These are phyloP conservation scores for Lecanicillium sp. DNA, from an alignment of 2,329 filamentous ascomycete species.

Conservation along the genomic window DNA sequence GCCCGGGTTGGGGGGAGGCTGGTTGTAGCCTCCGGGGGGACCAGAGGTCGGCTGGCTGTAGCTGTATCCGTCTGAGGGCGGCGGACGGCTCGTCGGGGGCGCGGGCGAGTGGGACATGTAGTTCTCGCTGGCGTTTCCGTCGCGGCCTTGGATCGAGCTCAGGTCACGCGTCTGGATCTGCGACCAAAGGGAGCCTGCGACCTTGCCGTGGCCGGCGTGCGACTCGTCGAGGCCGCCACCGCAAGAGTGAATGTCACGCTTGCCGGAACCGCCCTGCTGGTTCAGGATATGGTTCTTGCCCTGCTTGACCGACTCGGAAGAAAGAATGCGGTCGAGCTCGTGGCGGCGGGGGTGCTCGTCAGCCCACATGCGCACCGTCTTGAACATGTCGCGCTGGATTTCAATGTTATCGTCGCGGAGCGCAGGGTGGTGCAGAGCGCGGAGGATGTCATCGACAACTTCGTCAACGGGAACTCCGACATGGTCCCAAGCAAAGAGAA, in stretches of 20 bases:
- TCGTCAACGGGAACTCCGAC: slow-evolving; percentile 75
- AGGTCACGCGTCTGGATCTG: slow-evolving; percentile 56
- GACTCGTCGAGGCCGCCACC: slow-evolving; percentile 37
- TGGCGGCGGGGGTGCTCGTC: slow-evolving; percentile 61
- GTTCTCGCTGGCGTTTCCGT: slow-evolving; percentile 32
- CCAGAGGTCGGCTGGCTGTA: slow-evolving; percentile 30
- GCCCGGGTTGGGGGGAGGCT: slow-evolving; percentile 28
- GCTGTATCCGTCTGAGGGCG: slow-evolving; percentile 32
- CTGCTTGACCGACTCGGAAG: slow-evolving; percentile 72
- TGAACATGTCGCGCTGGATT: slow-evolving; percentile 84
- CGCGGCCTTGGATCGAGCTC: slow-evolving; percentile 45
- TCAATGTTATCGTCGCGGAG: slow-evolving; percentile 69
- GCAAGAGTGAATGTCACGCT: slow-evolving; percentile 23
- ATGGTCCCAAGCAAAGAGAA: slow-evolving; percentile 93
- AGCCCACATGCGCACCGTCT: slow-evolving; percentile 76
- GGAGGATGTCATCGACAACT: slow-evolving; percentile 73
- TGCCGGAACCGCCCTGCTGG: slow-evolving; percentile 25
- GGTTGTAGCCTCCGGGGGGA: slow-evolving; percentile 23
- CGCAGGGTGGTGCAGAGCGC: slow-evolving; percentile 86
- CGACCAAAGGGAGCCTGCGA: slow-evolving; percentile 53
- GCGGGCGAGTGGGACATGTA: slow-evolving; percentile 36
- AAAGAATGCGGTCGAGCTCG: slow-evolving; percentile 68
- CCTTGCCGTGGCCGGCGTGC: slow-evolving; percentile 50
- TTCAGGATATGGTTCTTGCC: slow-evolving; percentile 71
- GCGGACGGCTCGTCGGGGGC: slow-evolving; percentile 26